These are phyloP conservation scores for Oryza longistaminata DNA, from an alignment of 176 grass and related monocot genomes.

Conservation along the genomic window DNA sequence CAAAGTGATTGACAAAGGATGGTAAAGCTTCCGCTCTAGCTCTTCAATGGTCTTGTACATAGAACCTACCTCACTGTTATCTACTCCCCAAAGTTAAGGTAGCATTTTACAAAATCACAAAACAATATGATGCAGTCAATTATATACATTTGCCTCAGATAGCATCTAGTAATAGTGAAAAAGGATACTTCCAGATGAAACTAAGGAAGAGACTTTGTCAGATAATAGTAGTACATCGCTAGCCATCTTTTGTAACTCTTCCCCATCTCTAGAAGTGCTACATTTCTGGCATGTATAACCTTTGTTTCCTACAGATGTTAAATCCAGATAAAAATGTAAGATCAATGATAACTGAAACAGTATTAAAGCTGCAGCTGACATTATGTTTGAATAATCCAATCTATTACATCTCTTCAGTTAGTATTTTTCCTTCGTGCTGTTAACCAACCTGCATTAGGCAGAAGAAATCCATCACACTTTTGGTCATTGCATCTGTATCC, in stretches of 20 bases:
- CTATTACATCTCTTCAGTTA: neutral
- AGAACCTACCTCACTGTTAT: constrained; percentile 64
- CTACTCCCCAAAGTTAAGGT: constrained; percentile 52
- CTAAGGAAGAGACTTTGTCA: constrained; percentile 57
- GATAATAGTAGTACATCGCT: constrained; percentile 47
- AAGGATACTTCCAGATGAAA: constrained; percentile 81
- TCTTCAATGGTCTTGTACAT: constrained; percentile 69
- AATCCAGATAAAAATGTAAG: constrained; percentile 32
- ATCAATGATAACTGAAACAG: neutral
- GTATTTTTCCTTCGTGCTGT: constrained; percentile 5
- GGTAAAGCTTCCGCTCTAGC: constrained; percentile 57
- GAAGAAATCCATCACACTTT: constrained; percentile 67
- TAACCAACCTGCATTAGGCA: constrained; percentile 58
- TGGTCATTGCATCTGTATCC: constrained; percentile 71
- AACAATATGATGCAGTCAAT: neutral
- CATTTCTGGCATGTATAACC: constrained; percentile 77
- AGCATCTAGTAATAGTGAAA: neutral
- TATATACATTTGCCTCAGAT: neutral
- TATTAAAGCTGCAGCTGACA: neutral
- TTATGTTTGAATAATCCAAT: neutral
- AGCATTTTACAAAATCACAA: neutral
- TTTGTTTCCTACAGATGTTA: constrained; percentile 50
- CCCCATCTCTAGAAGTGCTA: constrained; percentile 60
- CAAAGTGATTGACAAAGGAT: constrained; percentile 69
- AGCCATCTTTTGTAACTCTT: constrained; percentile 59